phyloP scores from a whole-genome alignment of 352 stramenopile species.

The Pythium coloratum region DNA sequence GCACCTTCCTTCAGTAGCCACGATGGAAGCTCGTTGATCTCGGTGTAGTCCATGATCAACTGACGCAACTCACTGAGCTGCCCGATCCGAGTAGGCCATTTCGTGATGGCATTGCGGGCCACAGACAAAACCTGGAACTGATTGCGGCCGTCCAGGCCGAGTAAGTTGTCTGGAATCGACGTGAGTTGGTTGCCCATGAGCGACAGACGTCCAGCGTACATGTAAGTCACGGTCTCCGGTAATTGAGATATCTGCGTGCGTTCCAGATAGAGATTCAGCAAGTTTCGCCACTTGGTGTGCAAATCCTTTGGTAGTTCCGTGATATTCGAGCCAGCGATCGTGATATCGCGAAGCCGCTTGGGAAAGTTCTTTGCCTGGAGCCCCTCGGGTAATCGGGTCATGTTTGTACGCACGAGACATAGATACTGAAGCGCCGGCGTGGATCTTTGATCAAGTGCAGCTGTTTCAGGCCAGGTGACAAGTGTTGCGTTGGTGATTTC shows the following conservation, averaged over 20 bases:
- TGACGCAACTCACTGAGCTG: neutral
- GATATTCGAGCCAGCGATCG: slow-evolving; percentile 16
- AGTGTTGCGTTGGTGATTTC: slow-evolving; percentile 26
- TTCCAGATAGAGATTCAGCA: slow-evolving; percentile 13
- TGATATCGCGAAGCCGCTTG: slow-evolving; percentile 12
- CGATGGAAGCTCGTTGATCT: neutral
- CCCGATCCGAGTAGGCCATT: neutral
- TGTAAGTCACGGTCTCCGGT: neutral
- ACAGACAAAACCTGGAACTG: slow-evolving; percentile 7
- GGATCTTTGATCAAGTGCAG: neutral
- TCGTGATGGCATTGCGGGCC: slow-evolving; percentile 13
- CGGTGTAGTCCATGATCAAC: slow-evolving; percentile 15
- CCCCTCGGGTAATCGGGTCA: slow-evolving; percentile 4
- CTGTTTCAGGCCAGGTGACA: slow-evolving; percentile 10
- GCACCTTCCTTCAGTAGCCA: slow-evolving; percentile 12
- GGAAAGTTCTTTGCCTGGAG: slow-evolving; percentile 17
- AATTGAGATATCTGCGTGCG: neutral
- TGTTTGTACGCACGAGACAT: slow-evolving; percentile 10
- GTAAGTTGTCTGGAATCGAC: neutral
- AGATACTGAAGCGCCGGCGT: slow-evolving; percentile 17
- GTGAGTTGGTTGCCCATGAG: slow-evolving; percentile 8
- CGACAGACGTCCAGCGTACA: slow-evolving; percentile 1
- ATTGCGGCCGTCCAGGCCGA: neutral
- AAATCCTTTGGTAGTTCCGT: slow-evolving; percentile 19
- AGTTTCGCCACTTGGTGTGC: slow-evolving; percentile 13